A percentile compares a stretch with the other conserved stretches of the same genome.
These are phyloP conservation scores for Tritrichomonas musculus DNA, from an alignment of 208 protist genomes.

Conservation along the genomic window DNA sequence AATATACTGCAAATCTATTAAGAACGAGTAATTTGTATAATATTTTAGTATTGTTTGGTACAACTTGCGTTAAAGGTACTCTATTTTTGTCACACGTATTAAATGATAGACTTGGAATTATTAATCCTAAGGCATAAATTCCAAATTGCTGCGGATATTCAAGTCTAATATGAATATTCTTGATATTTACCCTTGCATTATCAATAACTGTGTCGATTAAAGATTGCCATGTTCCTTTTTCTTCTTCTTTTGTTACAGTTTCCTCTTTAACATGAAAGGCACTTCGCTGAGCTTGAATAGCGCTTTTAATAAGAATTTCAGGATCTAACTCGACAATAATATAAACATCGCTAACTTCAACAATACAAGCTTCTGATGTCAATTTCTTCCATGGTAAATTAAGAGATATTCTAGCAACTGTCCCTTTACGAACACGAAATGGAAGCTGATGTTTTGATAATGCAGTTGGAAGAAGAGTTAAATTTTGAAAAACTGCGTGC, in stretches of 20 bases:
- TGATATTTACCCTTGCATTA: background rate
- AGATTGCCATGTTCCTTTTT: background rate
- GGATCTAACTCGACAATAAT: background rate
- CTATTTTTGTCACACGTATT: background rate
- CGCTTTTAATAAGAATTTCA: background rate
- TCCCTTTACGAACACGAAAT: background rate
- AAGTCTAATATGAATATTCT: slow-evolving; percentile 9
- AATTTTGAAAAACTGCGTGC: background rate
- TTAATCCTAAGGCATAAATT: background rate
- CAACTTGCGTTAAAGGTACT: background rate
- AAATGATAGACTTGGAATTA: background rate
- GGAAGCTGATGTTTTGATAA: background rate
- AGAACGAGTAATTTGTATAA: background rate
- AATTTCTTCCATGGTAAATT: slow-evolving; percentile 15
- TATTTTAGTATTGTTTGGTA: background rate
- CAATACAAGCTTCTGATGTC: background rate
- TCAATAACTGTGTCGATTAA: slow-evolving; percentile 10
- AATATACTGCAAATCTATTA: background rate
- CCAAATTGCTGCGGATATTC: background rate
- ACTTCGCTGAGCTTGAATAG: background rate
- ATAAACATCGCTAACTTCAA: background rate
- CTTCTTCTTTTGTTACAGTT: too few relatives aligned
- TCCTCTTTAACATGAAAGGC: background rate
- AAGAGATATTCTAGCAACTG: background rate
- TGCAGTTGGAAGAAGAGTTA: background rate